A percentile compares a stretch with the other conserved stretches of the same genome.
These are phyloP conservation scores for Tuber magnatum DNA, from an alignment of 495 filamentous ascomycete genomes.

Conservation along the genomic window DNA sequence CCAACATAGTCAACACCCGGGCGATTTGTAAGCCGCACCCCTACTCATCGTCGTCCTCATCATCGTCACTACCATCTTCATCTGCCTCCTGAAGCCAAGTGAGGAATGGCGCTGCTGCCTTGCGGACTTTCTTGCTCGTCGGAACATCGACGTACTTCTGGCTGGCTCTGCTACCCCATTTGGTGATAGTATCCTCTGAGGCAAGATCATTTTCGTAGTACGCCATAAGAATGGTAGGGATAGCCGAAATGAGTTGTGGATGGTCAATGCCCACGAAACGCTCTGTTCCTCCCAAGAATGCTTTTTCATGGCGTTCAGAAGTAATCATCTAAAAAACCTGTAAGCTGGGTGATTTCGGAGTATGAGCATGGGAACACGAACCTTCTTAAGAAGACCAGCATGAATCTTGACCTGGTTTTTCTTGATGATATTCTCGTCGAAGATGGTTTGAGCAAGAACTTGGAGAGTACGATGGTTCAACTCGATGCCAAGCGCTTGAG, in stretches of 20 bases:
- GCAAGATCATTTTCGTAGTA: slow-evolving; percentile 85
- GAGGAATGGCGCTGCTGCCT: slow-evolving; percentile 86
- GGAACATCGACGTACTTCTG: slow-evolving; percentile 91
- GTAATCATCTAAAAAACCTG: slow-evolving; percentile 60
- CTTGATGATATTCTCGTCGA: slow-evolving; percentile 79
- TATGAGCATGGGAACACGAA: slow-evolving; percentile 42
- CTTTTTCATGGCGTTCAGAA: slow-evolving; percentile 89
- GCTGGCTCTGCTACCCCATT: slow-evolving; percentile 89
- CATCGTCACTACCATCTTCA: slow-evolving; percentile 68
- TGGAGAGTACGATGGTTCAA: slow-evolving; percentile 86
- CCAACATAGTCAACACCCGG: not conserved
- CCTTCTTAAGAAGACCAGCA: slow-evolving; percentile 77
- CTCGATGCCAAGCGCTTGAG: slow-evolving; percentile 91
- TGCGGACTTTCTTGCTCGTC: slow-evolving; percentile 91
- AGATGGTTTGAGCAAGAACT: slow-evolving; percentile 88
- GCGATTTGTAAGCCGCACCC: not conserved
- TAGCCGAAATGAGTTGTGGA: slow-evolving; percentile 65
- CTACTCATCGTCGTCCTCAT: slow-evolving; percentile 41
- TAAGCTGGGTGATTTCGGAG: slow-evolving; percentile 1
- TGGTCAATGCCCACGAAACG: slow-evolving; percentile 80
- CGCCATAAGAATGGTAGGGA: slow-evolving; percentile 75
- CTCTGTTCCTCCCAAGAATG: slow-evolving; percentile 93
- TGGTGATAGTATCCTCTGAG: slow-evolving; percentile 76
- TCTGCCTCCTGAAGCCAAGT: slow-evolving; percentile 89
- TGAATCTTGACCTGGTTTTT: slow-evolving; percentile 67